Percentiles rank a stretch among this genome's conserved stretches.
phyloP scores from a whole-genome alignment of 148 eudicot genomes.

The Cornus suecica region DNA sequence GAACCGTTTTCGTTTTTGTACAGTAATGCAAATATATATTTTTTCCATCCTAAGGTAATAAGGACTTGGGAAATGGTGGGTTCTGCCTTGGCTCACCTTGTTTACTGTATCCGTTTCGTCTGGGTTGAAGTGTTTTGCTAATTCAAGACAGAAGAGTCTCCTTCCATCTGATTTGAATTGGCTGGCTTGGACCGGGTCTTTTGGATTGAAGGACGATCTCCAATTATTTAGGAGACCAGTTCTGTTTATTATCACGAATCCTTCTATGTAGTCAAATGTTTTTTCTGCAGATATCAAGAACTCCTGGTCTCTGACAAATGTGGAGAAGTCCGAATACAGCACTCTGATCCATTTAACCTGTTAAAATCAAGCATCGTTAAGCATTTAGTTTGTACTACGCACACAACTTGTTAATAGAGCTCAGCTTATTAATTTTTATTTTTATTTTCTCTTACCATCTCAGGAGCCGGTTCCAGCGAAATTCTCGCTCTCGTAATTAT shows the following conservation, averaged over 20 bases:
- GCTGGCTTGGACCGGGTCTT: slow-evolving; percentile 70
- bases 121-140: slow-evolving; percentile 58
- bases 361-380: not conserved
- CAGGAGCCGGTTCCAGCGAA: slow-evolving; percentile 68
- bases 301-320: slow-evolving; percentile 80
- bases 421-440: not conserved
- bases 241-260: slow-evolving; percentile 63
- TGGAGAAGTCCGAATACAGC: slow-evolving; percentile 66
- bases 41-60: not conserved
- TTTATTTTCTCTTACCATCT: slow-evolving; percentile 35
- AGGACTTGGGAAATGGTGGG: not conserved
- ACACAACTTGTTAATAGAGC: not conserved
- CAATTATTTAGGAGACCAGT: slow-evolving; percentile 70
- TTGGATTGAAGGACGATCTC: slow-evolving; percentile 78
- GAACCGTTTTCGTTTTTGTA: not conserved
- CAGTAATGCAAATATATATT: not conserved
- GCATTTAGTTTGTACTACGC: not conserved
- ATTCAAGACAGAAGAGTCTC: slow-evolving; percentile 65
- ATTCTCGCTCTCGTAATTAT: slow-evolving; percentile 78
- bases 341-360: slow-evolving; percentile 97
- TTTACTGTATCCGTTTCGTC: slow-evolving; percentile 30
- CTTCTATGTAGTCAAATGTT: slow-evolving; percentile 78
- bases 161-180: slow-evolving; percentile 66
- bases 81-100: slow-evolving; percentile 36
- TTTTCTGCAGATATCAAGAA: slow-evolving; percentile 45